A percentile compares a stretch with the other conserved stretches of the same genome.
These are phyloP conservation scores for Austroboletus festivus DNA, from an alignment of 768 basidiomycete species.

Conservation along the genomic window DNA sequence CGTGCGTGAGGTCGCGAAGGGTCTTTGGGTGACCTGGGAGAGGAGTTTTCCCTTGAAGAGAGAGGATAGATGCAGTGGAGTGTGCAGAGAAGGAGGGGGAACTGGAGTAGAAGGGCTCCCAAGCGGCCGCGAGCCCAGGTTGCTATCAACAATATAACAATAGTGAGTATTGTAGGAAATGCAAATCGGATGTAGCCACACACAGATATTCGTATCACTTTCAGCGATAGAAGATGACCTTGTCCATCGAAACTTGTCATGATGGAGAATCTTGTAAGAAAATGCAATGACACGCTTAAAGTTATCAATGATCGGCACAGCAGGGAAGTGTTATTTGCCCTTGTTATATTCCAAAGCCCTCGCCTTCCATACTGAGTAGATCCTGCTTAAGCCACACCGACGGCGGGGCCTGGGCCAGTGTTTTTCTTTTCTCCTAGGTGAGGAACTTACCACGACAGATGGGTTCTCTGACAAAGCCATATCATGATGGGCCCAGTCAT, in stretches of 20 bases:
- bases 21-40: conserved; percentile 79
- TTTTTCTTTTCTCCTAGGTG: too few relatives aligned
- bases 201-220: conserved; percentile 88
- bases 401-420: too few relatives aligned
- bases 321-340: conserved; percentile 17
- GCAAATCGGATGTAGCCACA: conserved; percentile 32
- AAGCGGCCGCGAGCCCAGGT: conserved; percentile 69
- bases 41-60: conserved; percentile 69
- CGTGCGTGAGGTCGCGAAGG: conserved; percentile 74
- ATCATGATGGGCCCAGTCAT: too few relatives aligned
- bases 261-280: not conserved
- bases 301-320: not conserved
- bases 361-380: conserved; percentile 13
- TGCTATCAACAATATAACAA: conserved; percentile 42
- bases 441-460: too few relatives aligned
- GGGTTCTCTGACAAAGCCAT: too few relatives aligned
- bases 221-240: conserved; percentile 69
- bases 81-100: conserved; percentile 76
- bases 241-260: conserved; percentile 46
- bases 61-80: conserved; percentile 73
- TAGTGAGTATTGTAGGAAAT: not conserved
- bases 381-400: too few relatives aligned
- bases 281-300: not conserved
- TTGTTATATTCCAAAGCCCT: conserved; percentile 21
- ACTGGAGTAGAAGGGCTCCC: conserved; percentile 86